Evolutionary conservation across 495 filamentous ascomycete species (phyloP), one percentile per base, ranked within the genome.

Genomic region (Cudoniella acicularis): DNA sequence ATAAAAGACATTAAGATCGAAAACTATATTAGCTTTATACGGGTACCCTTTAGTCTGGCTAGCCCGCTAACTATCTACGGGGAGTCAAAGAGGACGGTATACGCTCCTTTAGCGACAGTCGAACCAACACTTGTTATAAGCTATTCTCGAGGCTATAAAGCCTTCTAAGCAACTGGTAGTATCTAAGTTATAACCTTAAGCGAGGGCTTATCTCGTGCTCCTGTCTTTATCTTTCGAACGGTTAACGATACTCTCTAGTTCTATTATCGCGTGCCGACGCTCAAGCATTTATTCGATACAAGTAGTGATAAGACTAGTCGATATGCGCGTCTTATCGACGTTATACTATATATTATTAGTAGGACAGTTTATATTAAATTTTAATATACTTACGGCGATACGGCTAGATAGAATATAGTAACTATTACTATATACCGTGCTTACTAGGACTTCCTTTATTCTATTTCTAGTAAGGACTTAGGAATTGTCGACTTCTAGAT

Each of bases 401-500:
- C 22, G 22, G 48, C 48, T 50, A 24, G 22, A 25, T 21, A 50
- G 48, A 50, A 50, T 50, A 50, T 50, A 50, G 48, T 50, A 50
- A 50, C 48, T 24, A 50, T 50, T 25, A 21, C 48, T n/a, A 50
- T 21, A 25, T n/a, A 50, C 22, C 22, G 22, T 21, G 48, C 48
- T 50, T 50, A n/a, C 22, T 24, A 50, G 22, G 22, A 50, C 48
- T 50, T 50, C 48, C 48, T 50, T 50, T 9, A 21, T 22, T 50
- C 22, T 50, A 50, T 50, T 50, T 21, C 48, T 50, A 50, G 48
- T 25, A 50, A 50, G 48, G 48, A 50, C 48, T 50, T 50, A n/a
- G 48, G 48, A 50, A 50, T 50, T 50, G 22, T 50, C n/a, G 22
- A 50, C 48, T 25, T 50, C 22, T n/a, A 50, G 48, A 50, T 50